These are phyloP conservation scores for Salix purpurea DNA, from an alignment of 345 rosid genomes.

Conservation along the genomic window DNA sequence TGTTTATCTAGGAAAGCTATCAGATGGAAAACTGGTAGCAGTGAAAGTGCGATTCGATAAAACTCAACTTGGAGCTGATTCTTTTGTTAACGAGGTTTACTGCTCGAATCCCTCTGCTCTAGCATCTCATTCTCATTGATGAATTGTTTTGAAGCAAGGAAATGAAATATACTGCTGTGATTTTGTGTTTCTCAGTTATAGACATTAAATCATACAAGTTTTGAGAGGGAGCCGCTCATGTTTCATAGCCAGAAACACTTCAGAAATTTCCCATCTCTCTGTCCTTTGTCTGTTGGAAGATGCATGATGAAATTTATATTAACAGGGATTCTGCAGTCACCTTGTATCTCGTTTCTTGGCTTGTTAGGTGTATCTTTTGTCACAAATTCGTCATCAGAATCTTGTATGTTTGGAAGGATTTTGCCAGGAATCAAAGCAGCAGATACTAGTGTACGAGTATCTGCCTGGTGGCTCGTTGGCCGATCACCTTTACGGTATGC, in stretches of 20 bases:
- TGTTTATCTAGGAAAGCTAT: constrained; percentile 79
- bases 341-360: background rate
- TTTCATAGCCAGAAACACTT: no score
- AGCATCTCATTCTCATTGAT: background rate
- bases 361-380: constrained; percentile 65
- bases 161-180: no score
- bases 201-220: no score
- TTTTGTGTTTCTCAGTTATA: no score
- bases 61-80: constrained; percentile 88
- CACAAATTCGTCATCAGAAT: constrained; percentile 77
- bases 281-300: background rate
- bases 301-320: background rate
- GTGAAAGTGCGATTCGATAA: constrained; percentile 83
- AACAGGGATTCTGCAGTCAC: background rate
- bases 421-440: constrained; percentile 74
- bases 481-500: constrained; percentile 72
- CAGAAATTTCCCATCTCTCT: no score
- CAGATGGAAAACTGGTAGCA: constrained; percentile 71
- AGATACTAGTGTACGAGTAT: constrained; percentile 86
- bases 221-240: no score
- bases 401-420: constrained; percentile 85
- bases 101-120: constrained; percentile 4
- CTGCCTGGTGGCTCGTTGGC: constrained; percentile 81
- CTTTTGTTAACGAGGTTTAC: constrained; percentile 82
- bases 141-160: no score